A percentile compares a stretch with the other conserved stretches of the same genome.
These are phyloP conservation scores for Furcasterigmium furcatum DNA, from an alignment of 2,329 filamentous ascomycete genomes.

Conservation along the genomic window DNA sequence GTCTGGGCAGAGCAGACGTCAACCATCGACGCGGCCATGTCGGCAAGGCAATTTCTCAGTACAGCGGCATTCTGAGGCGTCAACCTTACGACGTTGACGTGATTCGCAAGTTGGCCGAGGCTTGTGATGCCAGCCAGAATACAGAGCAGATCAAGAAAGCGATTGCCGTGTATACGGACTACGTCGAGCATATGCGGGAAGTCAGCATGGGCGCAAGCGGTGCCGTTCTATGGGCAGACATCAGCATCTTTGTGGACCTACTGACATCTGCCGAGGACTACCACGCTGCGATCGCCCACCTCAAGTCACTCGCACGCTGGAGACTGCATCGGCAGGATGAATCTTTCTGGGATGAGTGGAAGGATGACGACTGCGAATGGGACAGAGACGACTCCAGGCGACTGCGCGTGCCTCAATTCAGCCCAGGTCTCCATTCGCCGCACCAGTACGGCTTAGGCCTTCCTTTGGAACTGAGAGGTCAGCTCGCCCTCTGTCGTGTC, in stretches of 20 bases:
- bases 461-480: constrained; percentile 78
- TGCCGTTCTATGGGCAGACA: constrained; percentile 69
- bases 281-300: constrained; percentile 61
- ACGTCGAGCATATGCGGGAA: constrained; percentile 38
- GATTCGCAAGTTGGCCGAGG: constrained; percentile 54
- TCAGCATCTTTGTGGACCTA: constrained; percentile 82
- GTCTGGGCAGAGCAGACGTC: constrained; percentile 57
- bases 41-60: constrained; percentile 52
- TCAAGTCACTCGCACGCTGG: constrained; percentile 77
- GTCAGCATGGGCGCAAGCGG: constrained; percentile 21
- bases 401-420: constrained; percentile 57
- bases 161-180: constrained; percentile 44
- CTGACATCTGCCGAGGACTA: constrained; percentile 64
- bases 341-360: constrained; percentile 69
- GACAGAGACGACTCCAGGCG: constrained; percentile 72
- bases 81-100: constrained; percentile 51
- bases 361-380: constrained; percentile 84
- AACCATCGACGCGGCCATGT: constrained; percentile 53
- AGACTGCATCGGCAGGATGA: constrained; percentile 74
- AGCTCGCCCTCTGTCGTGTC: constrained; percentile 80
- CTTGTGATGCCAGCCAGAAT: constrained; percentile 49
- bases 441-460: constrained; percentile 69
- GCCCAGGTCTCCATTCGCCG: constrained; percentile 45
- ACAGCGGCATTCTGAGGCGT: constrained; percentile 49
- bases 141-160: constrained; percentile 37